Evolutionary conservation across 1,284 basidiomycete genomes (phyloP), one percentile per base, ranked within the genome.

Genomic region (Papiliotrema nemorosa): DNA sequence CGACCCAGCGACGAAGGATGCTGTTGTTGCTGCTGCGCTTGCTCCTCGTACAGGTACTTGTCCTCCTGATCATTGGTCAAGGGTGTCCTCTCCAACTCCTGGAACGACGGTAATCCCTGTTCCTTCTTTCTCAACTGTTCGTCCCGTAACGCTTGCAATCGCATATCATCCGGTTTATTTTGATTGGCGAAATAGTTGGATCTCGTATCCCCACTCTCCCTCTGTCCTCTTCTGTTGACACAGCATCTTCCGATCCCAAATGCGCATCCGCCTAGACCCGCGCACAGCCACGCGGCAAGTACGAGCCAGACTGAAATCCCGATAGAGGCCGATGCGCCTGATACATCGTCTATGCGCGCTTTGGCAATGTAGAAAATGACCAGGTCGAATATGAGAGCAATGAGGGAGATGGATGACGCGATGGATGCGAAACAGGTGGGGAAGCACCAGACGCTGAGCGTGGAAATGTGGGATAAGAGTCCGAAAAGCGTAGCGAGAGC

Each of bases 241-340:
- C 88, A 92, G 63, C 88, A 91, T 53, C 86, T 79, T 22, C 89
- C 89, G 40, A 90, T 63, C 5, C 84, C 80, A 64, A 83, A 91
- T 76, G 89, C 87, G 70, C 88, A 92, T 18, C 89, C 88, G 41
- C 85, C 84, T 69, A 92, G 84, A 76, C 88, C 88, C 42, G 90
- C 77, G 21, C 88, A 77, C 1, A 90, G 36, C 86, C 87, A 91
- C 0, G 89, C 86, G 0, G 82, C 86, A 31, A 93, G 80, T 1
- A 88, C 90, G 44, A 93, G 76, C 90, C 90, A 93, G 21, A 91
- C 81, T 7, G 83, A 86, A 50, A 79, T 84, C 12, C 90, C 90
- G 7, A 91, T 84, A 14, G 77, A 74, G 0, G 90, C 90, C 0
- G 78, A 79, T 2, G 87, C 89, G 27, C 83, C 82, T 2, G 66